A percentile compares a stretch with the other conserved stretches of the same genome.
Evolutionary conservation across 2,329 filamentous ascomycete genomes (phyloP).

Genomic region (Talaromyces marneffei): DNA sequence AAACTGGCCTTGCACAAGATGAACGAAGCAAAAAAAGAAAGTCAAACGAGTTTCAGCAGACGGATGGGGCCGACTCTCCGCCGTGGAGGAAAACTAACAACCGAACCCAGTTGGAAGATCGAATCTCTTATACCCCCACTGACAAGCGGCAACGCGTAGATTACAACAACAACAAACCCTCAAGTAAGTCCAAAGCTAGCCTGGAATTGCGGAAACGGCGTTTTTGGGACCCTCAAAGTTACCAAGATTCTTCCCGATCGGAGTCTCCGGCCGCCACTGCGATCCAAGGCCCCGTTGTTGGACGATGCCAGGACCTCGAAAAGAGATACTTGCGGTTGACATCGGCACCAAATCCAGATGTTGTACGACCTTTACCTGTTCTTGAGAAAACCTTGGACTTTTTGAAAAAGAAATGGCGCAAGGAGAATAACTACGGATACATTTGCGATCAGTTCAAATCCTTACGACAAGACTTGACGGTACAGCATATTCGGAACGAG

Average conservation of each 20-base stretch:
- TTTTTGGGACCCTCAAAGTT: conserved; percentile 57
- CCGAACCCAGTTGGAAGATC: conserved; percentile 61
- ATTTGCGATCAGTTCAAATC: conserved; percentile 99
- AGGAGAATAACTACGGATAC: conserved; percentile 90
- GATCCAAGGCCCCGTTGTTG: conserved; percentile 66
- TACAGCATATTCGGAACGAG: conserved; percentile 93
- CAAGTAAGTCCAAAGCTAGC: conserved; percentile 82
- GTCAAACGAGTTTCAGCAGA: conserved; percentile 57
- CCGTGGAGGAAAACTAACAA: conserved; percentile 72
- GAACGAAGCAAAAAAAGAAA: conserved; percentile 69
- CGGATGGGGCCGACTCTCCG: conserved; percentile 50
- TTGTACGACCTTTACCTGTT: conserved; percentile 76
- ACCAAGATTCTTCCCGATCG: conserved; percentile 35
- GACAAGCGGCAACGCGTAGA: conserved; percentile 48
- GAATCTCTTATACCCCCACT: conserved; percentile 60
- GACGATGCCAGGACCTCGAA: conserved; percentile 76
- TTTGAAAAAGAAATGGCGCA: conserved; percentile 89
- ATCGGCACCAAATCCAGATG: conserved; percentile 77
- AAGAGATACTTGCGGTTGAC: conserved; percentile 95
- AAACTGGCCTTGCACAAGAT: conserved; percentile 21
- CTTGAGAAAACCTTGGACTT: conserved; percentile 79
- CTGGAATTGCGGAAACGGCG: conserved; percentile 85
- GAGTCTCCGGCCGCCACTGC: conserved; percentile 45
- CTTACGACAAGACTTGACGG: conserved; percentile 92
- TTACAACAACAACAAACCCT: conserved; percentile 45